These are phyloP conservation scores for Jamesozyma piceae DNA, from an alignment of 805 yeast genomes.

Conservation along the genomic window DNA sequence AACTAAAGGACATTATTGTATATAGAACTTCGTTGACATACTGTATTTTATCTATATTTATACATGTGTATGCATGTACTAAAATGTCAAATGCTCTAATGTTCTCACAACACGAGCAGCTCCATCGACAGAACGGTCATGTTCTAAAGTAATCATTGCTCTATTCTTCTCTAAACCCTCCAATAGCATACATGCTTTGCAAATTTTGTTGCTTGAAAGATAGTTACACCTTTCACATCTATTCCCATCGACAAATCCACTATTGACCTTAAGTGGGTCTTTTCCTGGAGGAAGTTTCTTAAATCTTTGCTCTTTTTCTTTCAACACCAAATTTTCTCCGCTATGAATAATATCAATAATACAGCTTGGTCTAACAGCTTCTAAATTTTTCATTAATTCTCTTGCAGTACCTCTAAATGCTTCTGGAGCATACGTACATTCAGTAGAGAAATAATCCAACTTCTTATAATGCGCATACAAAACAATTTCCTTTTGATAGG, in stretches of 20 bases:
- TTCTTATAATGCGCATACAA: constrained; percentile 93
- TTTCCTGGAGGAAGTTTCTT: constrained; percentile 3
- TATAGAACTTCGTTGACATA: too few species aligned
- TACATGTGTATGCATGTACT: constrained; percentile 5
- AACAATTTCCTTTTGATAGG: constrained; percentile 95
- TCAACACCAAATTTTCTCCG: constrained; percentile 75
- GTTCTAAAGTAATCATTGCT: constrained; percentile 54
- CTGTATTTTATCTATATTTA: too few species aligned
- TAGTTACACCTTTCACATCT: constrained; percentile 87
- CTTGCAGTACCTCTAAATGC: constrained; percentile 98
- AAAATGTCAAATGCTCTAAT: constrained; percentile 58
- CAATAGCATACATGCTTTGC: constrained; percentile 86
- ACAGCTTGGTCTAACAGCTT: constrained; percentile 83
- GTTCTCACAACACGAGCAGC: constrained; percentile 52
- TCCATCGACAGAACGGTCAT: constrained; percentile 44
- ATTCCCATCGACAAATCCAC: constrained; percentile 50
- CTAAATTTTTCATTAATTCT: constrained; percentile 80
- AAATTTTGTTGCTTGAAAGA: constrained; percentile 73
- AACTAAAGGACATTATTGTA: too few species aligned
- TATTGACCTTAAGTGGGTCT: constrained; percentile 2
- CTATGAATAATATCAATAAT: constrained; percentile 90
- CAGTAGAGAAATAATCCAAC: constrained; percentile 92
- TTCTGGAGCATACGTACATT: constrained; percentile 96
- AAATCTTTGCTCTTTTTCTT: constrained; percentile 39
- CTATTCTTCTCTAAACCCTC: constrained; percentile 75